These are phyloP conservation scores for Penicillium expansum DNA, from an alignment of 2,329 filamentous ascomycete genomes.

Conservation along the genomic window DNA sequence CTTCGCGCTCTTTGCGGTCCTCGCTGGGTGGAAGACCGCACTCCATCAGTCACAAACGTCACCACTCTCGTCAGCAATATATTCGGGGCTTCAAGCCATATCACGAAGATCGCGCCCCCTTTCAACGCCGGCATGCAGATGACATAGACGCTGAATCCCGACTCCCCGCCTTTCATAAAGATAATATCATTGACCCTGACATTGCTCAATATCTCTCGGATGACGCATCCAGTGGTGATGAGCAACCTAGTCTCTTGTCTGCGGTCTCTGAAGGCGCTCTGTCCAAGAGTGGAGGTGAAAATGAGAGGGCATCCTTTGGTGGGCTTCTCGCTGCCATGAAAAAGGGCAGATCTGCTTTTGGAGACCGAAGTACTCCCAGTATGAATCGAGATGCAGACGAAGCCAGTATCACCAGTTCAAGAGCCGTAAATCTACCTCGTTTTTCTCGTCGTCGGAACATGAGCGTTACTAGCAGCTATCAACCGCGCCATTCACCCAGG, in stretches of 20 bases:
- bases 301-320: conserved; percentile 70
- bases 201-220: conserved; percentile 94
- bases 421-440: conserved; percentile 60
- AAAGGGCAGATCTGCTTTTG: conserved; percentile 68
- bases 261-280: conserved; percentile 66
- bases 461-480: conserved; percentile 74
- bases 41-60: conserved; percentile 77
- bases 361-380: conserved; percentile 72
- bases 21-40: conserved; percentile 66
- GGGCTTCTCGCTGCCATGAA: conserved; percentile 70
- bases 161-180: conserved; percentile 91
- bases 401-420: conserved; percentile 62
- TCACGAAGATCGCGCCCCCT: conserved; percentile 80
- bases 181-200: conserved; percentile 98
- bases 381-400: conserved; percentile 66
- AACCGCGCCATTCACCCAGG: conserved; percentile 69
- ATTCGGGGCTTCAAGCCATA: conserved; percentile 70
- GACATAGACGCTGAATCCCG: conserved; percentile 64
- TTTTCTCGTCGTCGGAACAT: conserved; percentile 73
- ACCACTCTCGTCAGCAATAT: conserved; percentile 83
- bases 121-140: conserved; percentile 71
- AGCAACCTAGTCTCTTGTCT: conserved; percentile 80
- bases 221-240: conserved; percentile 85
- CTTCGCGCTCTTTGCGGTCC: conserved; percentile 82
- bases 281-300: conserved; percentile 64